These are phyloP conservation scores for Cucumis sativus DNA, from an alignment of 306 rosid species.

Conservation along the genomic window Cucumber_9930_V3 NC_026655.2:8670001-8670500, in stretches of 20 bases:
- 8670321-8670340: slow-evolving; percentile 57
- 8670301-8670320: slow-evolving; percentile 14
- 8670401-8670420: slow-evolving; percentile 90
- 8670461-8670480: neutral
- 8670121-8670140: slow-evolving; percentile 81
- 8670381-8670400: slow-evolving; percentile 48
- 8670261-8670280: neutral
- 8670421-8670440: slow-evolving; percentile 7
- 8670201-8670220: slow-evolving; percentile 90
- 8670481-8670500: neutral
- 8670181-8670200: slow-evolving; percentile 95
- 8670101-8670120: slow-evolving; percentile 85
- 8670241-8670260: slow-evolving; percentile 7
- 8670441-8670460: neutral
- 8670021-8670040: slow-evolving; percentile 78
- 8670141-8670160: slow-evolving; percentile 99
- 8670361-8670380: slow-evolving; percentile 89
- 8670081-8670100: slow-evolving; percentile 96
- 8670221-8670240: slow-evolving; percentile 78
- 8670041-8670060: slow-evolving; percentile 49
- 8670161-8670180: slow-evolving; percentile 90
- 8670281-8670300: slow-evolving; percentile 13
- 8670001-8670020: slow-evolving; percentile 76
- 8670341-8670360: slow-evolving; percentile 69
- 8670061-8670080: slow-evolving; percentile 75